Conservation (phyloP, 1,139 yeast genomes). For the Sugiyamaella grinbergsii region DNA sequence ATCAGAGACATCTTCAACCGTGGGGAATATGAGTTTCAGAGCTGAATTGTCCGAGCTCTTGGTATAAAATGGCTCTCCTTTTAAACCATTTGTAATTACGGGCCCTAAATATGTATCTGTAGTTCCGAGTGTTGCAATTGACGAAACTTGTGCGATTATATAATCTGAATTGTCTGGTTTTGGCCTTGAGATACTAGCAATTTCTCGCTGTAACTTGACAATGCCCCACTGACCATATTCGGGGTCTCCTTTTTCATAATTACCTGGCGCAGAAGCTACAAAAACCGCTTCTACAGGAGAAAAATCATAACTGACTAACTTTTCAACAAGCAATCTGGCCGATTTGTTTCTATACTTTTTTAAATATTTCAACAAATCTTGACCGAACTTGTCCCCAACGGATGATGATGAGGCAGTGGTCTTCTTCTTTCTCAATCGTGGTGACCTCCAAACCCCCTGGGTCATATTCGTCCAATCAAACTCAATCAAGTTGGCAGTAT, state of each 20-base stretch:
- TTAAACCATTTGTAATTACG: conserved; percentile 28
- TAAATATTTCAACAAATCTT: conserved; percentile 36
- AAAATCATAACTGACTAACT: conserved; percentile 35
- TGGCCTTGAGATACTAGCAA: conserved; percentile 21
- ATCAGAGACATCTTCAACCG: conserved; percentile 36
- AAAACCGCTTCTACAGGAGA: conserved; percentile 34
- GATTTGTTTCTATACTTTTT: conserved; percentile 30
- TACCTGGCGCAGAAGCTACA: conserved; percentile 42
- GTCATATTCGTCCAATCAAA: conserved; percentile 42
- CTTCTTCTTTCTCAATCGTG: conserved; percentile 26
- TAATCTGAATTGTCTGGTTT: conserved; percentile 21
- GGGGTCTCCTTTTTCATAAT: conserved; percentile 24
- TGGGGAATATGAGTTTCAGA: conserved; percentile 38
- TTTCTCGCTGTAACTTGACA: conserved; percentile 28
- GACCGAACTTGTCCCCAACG: conserved; percentile 29
- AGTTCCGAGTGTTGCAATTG: conserved; percentile 37
- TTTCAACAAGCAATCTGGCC: conserved; percentile 26
- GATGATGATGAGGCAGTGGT: background rate
- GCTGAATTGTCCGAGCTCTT: conserved; percentile 2
- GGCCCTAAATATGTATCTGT: conserved; percentile 32
- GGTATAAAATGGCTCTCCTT: conserved; percentile 25
- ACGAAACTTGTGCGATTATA: conserved; percentile 38
- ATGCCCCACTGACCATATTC: conserved; percentile 34
- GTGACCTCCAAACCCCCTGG: conserved; percentile 41
- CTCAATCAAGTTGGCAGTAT: conserved; percentile 42